phyloP scores from a whole-genome alignment of 495 filamentous ascomycete genomes.

The Margaritispora aquatica region DNA sequence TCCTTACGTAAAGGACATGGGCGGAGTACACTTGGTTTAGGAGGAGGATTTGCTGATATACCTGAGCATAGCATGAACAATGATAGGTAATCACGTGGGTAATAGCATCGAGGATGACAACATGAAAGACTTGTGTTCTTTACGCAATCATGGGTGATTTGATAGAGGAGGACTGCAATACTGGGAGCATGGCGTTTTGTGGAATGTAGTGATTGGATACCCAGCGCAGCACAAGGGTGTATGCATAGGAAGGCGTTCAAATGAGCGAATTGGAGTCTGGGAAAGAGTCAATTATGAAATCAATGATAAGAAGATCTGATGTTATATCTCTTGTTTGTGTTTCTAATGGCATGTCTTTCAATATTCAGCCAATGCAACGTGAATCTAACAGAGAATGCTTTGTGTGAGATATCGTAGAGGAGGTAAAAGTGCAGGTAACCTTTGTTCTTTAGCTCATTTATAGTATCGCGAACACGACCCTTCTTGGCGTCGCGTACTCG shows the following conservation, averaged over 20 bases:
- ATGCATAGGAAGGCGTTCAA: slow-evolving; percentile 4
- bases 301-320: slow-evolving; percentile 3
- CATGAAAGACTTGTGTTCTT: not conserved
- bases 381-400: too few relatives aligned
- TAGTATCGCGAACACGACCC: not conserved
- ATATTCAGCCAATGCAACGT: too few relatives aligned
- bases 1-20: slow-evolving; percentile 9
- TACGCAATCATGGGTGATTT: not conserved
- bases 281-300: not conserved
- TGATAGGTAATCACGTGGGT: not conserved
- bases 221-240: not conserved
- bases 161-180: not conserved
- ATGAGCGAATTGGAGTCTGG: slow-evolving; percentile 5
- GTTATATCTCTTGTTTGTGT: slow-evolving; percentile 1
- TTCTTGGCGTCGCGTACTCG: not conserved
- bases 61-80: slow-evolving; percentile 10
- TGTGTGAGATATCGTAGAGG: too few relatives aligned
- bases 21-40: slow-evolving; percentile 13
- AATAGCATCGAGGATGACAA: not conserved
- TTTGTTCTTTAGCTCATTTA: too few relatives aligned
- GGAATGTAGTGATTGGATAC: slow-evolving; percentile 11
- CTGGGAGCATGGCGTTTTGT: slow-evolving; percentile 11
- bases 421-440: too few relatives aligned
- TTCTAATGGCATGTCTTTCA: too few relatives aligned
- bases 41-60: slow-evolving; percentile 17